phyloP scores from a whole-genome alignment of 2,329 filamentous ascomycete species.

The Tolypocladium capitatum region DNA sequence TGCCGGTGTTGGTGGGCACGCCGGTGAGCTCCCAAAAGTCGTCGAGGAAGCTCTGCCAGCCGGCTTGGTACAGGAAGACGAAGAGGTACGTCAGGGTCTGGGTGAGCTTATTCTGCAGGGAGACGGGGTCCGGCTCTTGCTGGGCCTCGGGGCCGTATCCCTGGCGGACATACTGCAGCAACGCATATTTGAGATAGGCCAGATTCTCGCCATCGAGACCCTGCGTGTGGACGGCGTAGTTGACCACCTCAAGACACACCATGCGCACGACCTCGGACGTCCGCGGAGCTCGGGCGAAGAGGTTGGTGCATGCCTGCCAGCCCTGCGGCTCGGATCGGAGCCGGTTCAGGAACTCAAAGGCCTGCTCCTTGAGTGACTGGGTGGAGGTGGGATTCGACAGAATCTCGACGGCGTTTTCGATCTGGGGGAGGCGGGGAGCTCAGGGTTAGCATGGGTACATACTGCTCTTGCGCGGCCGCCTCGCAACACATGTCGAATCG shows the following conservation, averaged over 20 bases:
- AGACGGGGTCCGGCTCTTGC: constrained; percentile 53
- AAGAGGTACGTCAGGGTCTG: constrained; percentile 94
- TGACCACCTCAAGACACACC: constrained; percentile 83
- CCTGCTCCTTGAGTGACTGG: constrained; percentile 63
- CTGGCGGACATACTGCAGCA: constrained; percentile 69
- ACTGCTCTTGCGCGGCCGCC: background rate
- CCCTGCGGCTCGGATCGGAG: constrained; percentile 70
- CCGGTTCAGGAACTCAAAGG: constrained; percentile 67
- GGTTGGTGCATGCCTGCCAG: constrained; percentile 77
- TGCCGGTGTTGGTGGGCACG: constrained; percentile 50
- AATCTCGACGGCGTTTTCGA: constrained; percentile 92
- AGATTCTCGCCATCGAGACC: constrained; percentile 62
- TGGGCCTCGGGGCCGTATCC: constrained; percentile 52
- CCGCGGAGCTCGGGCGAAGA: constrained; percentile 70
- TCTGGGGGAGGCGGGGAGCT: constrained; percentile 34
- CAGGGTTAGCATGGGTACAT: background rate
- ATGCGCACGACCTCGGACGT: constrained; percentile 75
- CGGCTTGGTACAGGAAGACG: constrained; percentile 68
- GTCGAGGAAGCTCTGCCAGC: constrained; percentile 83
- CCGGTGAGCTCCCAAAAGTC: constrained; percentile 72
- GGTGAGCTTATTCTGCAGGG: constrained; percentile 91
- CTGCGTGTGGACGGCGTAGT: constrained; percentile 75
- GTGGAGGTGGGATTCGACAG: constrained; percentile 73
- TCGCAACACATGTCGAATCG: background rate
- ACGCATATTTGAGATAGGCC: constrained; percentile 61